phyloP scores from a whole-genome alignment of 2,329 filamentous ascomycete species.

The Aureobasidium subglaciale region DNA sequence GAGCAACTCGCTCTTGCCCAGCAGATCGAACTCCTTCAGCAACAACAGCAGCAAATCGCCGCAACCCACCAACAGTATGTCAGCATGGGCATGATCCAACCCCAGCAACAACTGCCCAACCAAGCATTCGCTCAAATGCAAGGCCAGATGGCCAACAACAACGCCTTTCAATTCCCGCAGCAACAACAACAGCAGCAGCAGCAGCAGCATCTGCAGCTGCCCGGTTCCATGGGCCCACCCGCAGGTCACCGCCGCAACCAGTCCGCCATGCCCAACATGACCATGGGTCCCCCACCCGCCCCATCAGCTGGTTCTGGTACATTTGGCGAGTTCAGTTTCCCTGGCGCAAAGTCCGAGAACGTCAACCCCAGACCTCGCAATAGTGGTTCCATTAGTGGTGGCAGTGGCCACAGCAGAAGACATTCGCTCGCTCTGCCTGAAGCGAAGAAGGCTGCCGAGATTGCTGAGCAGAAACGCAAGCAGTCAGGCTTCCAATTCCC shows the following conservation, averaged over 20 bases:
- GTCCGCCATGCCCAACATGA: constrained; percentile 88
- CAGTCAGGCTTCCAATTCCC: constrained; percentile 94
- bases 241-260: constrained; percentile 94
- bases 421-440: constrained; percentile 92
- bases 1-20: constrained; percentile 96
- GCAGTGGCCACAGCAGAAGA: constrained; percentile 78
- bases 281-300: constrained; percentile 75
- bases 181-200: constrained; percentile 66
- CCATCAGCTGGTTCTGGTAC: constrained; percentile 70
- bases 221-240: constrained; percentile 63
- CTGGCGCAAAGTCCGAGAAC: constrained; percentile 46
- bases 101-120: constrained; percentile 70
- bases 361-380: constrained; percentile 58
- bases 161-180: constrained; percentile 81
- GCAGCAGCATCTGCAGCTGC: constrained; percentile 59
- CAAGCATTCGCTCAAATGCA: constrained; percentile 71
- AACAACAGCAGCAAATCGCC: constrained; percentile 96
- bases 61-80: constrained; percentile 96
- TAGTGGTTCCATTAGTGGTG: constrained; percentile 58
- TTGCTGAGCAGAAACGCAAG: constrained; percentile 93
- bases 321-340: constrained; percentile 68
- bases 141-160: constrained; percentile 64
- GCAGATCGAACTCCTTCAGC: constrained; percentile 94
- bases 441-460: constrained; percentile 93
- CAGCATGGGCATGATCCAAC: constrained; percentile 90